Percentiles rank a stretch among this genome's conserved stretches.
Conservation (phyloP, 108 stramenopile species). For the Cylindrotheca closterium region DNA sequence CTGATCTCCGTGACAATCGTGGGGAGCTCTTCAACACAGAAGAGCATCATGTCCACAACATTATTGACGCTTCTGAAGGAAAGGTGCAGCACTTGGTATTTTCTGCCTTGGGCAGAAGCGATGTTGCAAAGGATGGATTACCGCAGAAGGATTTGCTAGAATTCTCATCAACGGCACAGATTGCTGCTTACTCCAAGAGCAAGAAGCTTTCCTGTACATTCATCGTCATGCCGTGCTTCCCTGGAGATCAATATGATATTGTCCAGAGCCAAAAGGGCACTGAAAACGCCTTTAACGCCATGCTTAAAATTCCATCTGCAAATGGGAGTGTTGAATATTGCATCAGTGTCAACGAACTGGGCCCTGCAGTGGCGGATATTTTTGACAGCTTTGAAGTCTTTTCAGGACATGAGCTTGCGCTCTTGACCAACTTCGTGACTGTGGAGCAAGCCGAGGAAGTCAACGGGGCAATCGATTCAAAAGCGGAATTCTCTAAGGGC, state of each 20-base stretch:
- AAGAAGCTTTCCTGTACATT: constrained; percentile 54
- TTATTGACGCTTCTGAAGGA: constrained; percentile 72
- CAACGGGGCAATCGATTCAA: constrained; percentile 20
- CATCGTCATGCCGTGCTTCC: constrained; percentile 57
- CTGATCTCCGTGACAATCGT: constrained; percentile 31
- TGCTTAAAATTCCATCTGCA: constrained; percentile 20
- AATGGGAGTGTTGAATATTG: constrained; percentile 38
- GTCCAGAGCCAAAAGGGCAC: constrained; percentile 20
- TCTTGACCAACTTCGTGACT: constrained; percentile 53
- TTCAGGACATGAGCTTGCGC: constrained; percentile 62
- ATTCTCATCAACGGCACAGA: constrained; percentile 42
- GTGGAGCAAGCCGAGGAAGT: constrained; percentile 36
- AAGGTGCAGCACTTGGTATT: constrained; percentile 53
- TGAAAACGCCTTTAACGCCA: constrained; percentile 12
- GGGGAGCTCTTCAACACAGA: constrained; percentile 18
- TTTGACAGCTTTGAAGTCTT: constrained; percentile 59
- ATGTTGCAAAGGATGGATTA: constrained; percentile 4
- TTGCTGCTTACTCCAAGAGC: constrained; percentile 57
- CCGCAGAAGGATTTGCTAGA: constrained; percentile 13
- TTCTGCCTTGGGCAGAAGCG: constrained; percentile 39
- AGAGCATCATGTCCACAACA: constrained; percentile 34
- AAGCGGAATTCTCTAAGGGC: constrained; percentile 10
- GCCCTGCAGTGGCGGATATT: constrained; percentile 57
- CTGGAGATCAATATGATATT: constrained; percentile 39
- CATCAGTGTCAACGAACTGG: constrained; percentile 64